Base-by-base conservation (phyloP, 2,329 filamentous ascomycete species). In the Phoma herbarum region DNA sequence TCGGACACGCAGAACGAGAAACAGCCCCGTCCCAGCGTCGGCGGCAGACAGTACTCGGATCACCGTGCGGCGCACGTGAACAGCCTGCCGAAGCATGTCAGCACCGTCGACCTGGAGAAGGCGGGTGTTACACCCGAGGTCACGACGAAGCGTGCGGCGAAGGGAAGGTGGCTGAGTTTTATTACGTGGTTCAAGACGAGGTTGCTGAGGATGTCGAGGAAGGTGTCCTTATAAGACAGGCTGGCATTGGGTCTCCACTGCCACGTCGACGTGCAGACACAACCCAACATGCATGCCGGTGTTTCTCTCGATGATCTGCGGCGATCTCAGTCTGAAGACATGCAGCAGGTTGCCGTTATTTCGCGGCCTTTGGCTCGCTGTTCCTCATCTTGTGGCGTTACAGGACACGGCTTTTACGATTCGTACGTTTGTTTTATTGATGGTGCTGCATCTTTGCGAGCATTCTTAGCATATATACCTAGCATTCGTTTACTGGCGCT, bases 181-280 rank as follows among this genome's bases (percentile, higher is more conserved):
- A 75, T 85, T 53, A 84, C 84, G 1, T 86, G 84, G 84, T 76
- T 85, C 60, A 80, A 81, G 67, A 86, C 84, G 29, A 77, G 84
- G 57, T 70, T 86, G 56, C 80, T 86, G 63, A 82, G 84, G 63
- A 78, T 85, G 49, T 70, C 70, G 23, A 67, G 67, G 53, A 60
- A 55, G 48, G 52, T 60, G 44, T 51, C 53, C 16, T 49, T 22
- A 6, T 43, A 26, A 20, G n/a, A 20, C 18, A 16, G 16, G 31
- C 14, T 35, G 31, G 31, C 31, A 16, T 35, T 35, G 31, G 14
- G 31, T 20, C 33, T 18, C 16, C 35, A n/a, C n/a, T 35, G 16
- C 33, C 33, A 39, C 35, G 35, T 39, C 35, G 35, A 39, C 35
- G 18, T 35, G 33, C 33, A 35, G 5, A 10, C 29, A 28, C 29